Base-by-base conservation (phyloP, 192 early-diverging fungal genomes). In the Rhizophagus sp. region DNA sequence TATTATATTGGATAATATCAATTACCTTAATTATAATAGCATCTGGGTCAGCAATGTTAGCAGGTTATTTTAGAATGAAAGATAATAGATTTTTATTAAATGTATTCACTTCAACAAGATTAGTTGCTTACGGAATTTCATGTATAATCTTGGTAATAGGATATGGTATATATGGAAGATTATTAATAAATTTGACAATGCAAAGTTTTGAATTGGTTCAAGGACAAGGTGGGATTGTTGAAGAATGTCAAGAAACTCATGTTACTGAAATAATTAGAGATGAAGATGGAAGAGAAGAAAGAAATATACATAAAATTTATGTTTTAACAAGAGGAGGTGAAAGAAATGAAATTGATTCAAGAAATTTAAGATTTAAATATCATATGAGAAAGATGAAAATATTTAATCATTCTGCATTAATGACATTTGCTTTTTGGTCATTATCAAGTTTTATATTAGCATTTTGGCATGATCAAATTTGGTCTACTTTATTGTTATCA, bases 101-200 rank as follows among this genome's bases (percentile, higher is more conserved):
- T 72, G n/a, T 72, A n/a, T 72, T 72, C 8, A 36, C 12, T 47
- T 12, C 36, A 11, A 49, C 33, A 24, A 39, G 70, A 41, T 49
- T 39, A n/a, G 9, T 72, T 72, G 3, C 19, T 13, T 72, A 72
- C 36, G 44, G 39, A 49, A 24, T 39, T 72, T 30, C 33, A 44
- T 3, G 34, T 39, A 24, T 72, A 6, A 9, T 72, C 1, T 44
- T 72, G 11, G 4, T 49, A 49, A 24, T 72, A n/a, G 70, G 70
- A 19, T 72, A 33, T 72, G 44, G 34, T 19, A 72, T 72, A 47
- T 72, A 72, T 49, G 70, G 70, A 49, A 72, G 70, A 72, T n/a
- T 72, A 24, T 39, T 72, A 2, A 27, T 72, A 72, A 7, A 49
- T 72, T 49, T 72, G 15, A 72, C 70, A 17, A 72, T 24, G 11